Conservation (phyloP, 208 protist species). For the Leishmania guyanensis region DNA sequence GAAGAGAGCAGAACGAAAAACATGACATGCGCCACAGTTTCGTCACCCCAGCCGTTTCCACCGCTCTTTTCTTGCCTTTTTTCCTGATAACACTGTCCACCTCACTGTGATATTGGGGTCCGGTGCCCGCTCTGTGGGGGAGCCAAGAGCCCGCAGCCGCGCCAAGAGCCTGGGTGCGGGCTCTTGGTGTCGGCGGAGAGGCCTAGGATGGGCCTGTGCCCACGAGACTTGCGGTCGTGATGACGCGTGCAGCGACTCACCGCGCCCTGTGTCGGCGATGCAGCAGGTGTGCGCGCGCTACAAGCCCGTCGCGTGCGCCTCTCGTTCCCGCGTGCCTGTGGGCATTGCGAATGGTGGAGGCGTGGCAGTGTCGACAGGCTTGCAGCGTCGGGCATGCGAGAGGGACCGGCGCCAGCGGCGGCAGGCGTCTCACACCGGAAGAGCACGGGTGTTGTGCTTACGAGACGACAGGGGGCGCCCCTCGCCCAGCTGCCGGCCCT, state of each 20-base stretch:
- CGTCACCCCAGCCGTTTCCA: not conserved
- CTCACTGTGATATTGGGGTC: not conserved
- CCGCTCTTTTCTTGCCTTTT: not conserved
- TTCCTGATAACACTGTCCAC: not conserved
- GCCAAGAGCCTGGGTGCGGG: not conserved
- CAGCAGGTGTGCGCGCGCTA: not conserved
- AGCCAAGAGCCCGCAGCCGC: not conserved
- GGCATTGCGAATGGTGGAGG: not conserved
- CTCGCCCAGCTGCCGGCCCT: not conserved
- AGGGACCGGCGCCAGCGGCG: not conserved
- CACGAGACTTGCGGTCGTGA: not conserved
- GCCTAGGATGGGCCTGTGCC: not conserved
- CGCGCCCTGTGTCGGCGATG: not conserved
- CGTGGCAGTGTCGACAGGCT: not conserved
- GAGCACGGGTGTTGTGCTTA: not conserved
- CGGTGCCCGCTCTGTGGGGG: not conserved
- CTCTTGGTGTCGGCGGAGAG: not conserved
- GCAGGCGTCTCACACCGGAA: not conserved
- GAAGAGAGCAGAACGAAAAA: not conserved
- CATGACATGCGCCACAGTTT: not conserved
- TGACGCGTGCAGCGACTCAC: not conserved
- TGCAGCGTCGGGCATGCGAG: not conserved
- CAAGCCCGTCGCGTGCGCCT: not conserved
- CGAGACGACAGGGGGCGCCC: not conserved
- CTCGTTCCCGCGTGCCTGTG: not conserved